Conservation (phyloP, 2,329 filamentous ascomycete genomes). For the Diaporthe australafricana region DNA sequence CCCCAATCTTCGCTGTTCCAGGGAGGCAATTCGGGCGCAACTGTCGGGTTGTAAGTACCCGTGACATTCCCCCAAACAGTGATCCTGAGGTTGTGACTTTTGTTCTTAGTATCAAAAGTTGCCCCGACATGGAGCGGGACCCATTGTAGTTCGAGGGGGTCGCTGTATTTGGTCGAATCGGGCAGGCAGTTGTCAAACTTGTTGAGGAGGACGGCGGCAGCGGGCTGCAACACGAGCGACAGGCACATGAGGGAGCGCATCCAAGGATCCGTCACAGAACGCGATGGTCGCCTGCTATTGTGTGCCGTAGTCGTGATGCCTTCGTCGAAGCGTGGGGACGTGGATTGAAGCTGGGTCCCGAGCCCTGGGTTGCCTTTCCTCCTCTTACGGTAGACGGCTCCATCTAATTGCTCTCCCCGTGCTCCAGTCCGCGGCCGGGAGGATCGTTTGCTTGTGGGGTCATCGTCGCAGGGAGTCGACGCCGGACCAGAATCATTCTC, state of each 20-base stretch:
- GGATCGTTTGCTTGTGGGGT: slow-evolving; percentile 15
- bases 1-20: slow-evolving; percentile 70
- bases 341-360: not conserved
- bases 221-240: slow-evolving; percentile 47
- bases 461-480: slow-evolving; percentile 30
- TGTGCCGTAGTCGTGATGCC: not conserved
- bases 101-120: slow-evolving; percentile 71
- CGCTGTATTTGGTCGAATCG: slow-evolving; percentile 65
- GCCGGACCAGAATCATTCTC: slow-evolving; percentile 30
- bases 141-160: slow-evolving; percentile 80
- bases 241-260: slow-evolving; percentile 53
- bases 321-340: not conserved
- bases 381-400: not conserved
- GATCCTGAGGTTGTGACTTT: slow-evolving; percentile 76
- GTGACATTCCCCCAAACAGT: slow-evolving; percentile 93
- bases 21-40: slow-evolving; percentile 66
- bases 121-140: slow-evolving; percentile 81
- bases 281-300: not conserved
- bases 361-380: not conserved
- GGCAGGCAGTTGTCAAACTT: slow-evolving; percentile 87
- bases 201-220: slow-evolving; percentile 73
- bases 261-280: slow-evolving; percentile 19
- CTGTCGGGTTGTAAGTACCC: slow-evolving; percentile 67
- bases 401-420: slow-evolving; percentile 7
- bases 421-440: slow-evolving; percentile 8